A percentile compares a stretch with the other conserved stretches of the same genome.
Evolutionary conservation across 1,139 yeast genomes (phyloP).

Genomic region (Kodamaea fungicola): DNA sequence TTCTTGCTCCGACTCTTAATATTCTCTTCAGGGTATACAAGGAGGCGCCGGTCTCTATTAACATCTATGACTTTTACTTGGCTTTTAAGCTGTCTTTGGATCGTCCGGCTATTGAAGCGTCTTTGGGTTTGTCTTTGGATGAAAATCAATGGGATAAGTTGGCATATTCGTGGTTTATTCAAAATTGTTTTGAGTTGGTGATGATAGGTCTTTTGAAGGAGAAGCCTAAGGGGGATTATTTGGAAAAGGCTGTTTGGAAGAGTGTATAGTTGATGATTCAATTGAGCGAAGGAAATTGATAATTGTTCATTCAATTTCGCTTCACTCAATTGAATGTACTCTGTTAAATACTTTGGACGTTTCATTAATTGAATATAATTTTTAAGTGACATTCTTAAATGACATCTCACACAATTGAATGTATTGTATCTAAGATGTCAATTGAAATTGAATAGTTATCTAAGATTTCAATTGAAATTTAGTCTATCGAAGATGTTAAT

Average conservation of each 20-base stretch:
- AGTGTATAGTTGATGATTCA: too few species aligned
- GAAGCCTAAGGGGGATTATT: conserved; percentile 43
- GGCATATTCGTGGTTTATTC: conserved; percentile 41
- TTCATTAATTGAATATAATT: too few species aligned
- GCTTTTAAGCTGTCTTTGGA: conserved; percentile 64
- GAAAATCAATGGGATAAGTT: conserved; percentile 24
- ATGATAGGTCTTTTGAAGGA: conserved; percentile 40
- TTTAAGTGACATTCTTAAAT: too few species aligned
- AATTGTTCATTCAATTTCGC: too few species aligned
- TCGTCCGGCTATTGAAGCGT: conserved; percentile 27
- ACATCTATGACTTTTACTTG: conserved; percentile 71
- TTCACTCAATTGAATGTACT: too few species aligned
- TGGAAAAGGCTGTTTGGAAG: conserved; percentile 45
- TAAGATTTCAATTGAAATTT: too few species aligned
- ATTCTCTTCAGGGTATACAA: conserved; percentile 67
- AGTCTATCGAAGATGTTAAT: too few species aligned
- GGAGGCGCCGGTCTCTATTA: conserved; percentile 74
- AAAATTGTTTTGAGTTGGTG: conserved; percentile 38
- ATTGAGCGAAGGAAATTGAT: too few species aligned
- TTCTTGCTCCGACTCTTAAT: conserved; percentile 50
- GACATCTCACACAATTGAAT: too few species aligned
- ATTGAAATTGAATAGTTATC: too few species aligned
- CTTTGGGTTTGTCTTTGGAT: conserved; percentile 3
- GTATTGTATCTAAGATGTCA: too few species aligned
- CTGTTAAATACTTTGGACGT: too few species aligned